Base-by-base conservation (phyloP, 139 green algal species). In the Picochlorum sp. region DNA sequence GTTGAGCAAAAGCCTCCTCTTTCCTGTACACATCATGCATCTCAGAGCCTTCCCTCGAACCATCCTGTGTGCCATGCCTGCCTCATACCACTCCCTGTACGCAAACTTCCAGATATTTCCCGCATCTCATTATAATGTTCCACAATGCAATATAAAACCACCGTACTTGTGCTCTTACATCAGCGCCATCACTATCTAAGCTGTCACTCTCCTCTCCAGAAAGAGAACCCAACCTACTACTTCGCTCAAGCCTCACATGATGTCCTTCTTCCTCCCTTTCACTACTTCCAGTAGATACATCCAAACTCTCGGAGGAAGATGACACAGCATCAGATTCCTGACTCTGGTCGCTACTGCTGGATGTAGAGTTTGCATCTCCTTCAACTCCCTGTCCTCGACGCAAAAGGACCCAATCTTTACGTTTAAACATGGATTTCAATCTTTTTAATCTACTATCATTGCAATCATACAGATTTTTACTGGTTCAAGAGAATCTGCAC, bases 1-100 rank as follows among this genome's bases (percentile, higher is more conserved):
- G 10, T 72, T 81, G 8, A 80, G 65, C 4, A 80, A 50, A 21
- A 80, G 58, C 8, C 51, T 38, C 26, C 63, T 62, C 18, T 41
- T 41, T 41, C 34, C 34, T 11, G 49, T n/a, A 47, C 73, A 80
- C n/a, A 63, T 28, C 16, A 52, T 59, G 50, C 73, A 80, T 69
- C 67, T 80, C 15, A 80, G 34, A 4, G 69, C 47, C 18, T 45
- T 45, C 6, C 58, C 44, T 58, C 56, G 65, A 32, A 38, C n/a
- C 34, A 44, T 11, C 34, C 8, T 41, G 34, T 41, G 34, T 10
- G 34, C 34, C 34, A 41, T 41, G 8, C 34, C 34, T 41, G 34
- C 34, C 34, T 41, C 34, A 41, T 41, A 41, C 34, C 34, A 41
- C 34, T 41, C 34, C 8, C 34, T 41, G 34, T 10, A 41, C 34